Conservation (phyloP, 805 yeast species). For the Kodamaea sagamina region DNA sequence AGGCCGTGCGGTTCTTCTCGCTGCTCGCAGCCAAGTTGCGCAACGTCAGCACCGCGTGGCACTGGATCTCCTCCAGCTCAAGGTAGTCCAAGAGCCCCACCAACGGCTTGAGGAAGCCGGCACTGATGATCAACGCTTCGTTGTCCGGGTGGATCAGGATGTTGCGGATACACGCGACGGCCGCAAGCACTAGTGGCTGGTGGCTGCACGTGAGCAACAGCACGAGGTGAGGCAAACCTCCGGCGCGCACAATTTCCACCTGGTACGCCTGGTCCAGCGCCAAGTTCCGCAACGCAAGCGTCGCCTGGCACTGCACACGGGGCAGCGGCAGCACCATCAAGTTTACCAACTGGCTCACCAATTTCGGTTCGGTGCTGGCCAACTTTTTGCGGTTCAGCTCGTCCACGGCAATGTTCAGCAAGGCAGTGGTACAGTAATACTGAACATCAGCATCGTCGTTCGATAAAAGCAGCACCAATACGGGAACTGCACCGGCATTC, state of each 20-base stretch:
- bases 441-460: slow-evolving; percentile 95
- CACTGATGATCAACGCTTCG: slow-evolving; percentile 93
- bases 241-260: slow-evolving; percentile 91
- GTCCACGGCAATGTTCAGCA: slow-evolving; percentile 96
- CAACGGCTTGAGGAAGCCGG: slow-evolving; percentile 91
- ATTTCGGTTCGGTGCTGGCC: slow-evolving; percentile 88
- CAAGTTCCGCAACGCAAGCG: slow-evolving; percentile 89
- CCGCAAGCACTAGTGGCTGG: slow-evolving; percentile 90
- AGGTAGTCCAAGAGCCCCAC: slow-evolving; percentile 80
- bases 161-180: slow-evolving; percentile 97
- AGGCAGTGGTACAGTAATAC: slow-evolving; percentile 96
- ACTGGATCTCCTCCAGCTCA: slow-evolving; percentile 94
- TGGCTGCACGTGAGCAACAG: slow-evolving; percentile 84
- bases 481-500: slow-evolving; percentile 98
- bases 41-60: slow-evolving; percentile 95
- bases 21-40: slow-evolving; percentile 95
- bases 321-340: slow-evolving; percentile 93
- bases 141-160: slow-evolving; percentile 95
- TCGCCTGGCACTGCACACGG: slow-evolving; percentile 97
- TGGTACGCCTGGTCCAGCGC: slow-evolving; percentile 97
- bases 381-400: slow-evolving; percentile 84
- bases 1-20: slow-evolving; percentile 87
- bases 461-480: slow-evolving; percentile 80
- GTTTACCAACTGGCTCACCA: slow-evolving; percentile 82
- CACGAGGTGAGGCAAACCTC: slow-evolving; percentile 93